Evolutionary conservation across 2,329 filamentous ascomycete genomes (phyloP), one percentile per base, ranked within the genome.

Genomic region (Allantophomopsis lycopodina): DNA sequence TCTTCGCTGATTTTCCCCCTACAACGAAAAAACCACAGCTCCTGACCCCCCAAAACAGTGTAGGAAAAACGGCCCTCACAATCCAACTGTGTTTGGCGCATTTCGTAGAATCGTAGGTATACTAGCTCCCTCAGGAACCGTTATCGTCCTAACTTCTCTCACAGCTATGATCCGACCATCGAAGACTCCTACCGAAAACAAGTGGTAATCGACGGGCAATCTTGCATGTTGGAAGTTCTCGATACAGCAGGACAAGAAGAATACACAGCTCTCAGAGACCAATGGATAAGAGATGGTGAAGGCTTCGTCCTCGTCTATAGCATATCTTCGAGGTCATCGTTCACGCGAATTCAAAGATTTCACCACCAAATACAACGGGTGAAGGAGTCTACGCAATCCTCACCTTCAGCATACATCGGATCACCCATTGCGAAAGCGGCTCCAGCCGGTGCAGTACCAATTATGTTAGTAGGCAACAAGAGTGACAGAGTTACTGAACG

Each of bases 401-500:
- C 83, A 17, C 80, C 82, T 7, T 81, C 80, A 20, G 8, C 23
- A 28, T 88, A 85, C 52, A 78, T 79, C 7, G 81, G 82, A 45
- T 86, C 82, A 17, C 81, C 82, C 37, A 69, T 85, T 51, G 64
- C 79, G 56, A 51, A 75, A 51, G 40, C 60, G 64, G 44, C 56
- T 52, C 61, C 65, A 55, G 61, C 60, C 58, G 7, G 64, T 73
- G 18, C 74, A 46, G 86, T 91, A 13, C 91, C 91, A 36, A 85
- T 98, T 54, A 96, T 98, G 91, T 73, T 98, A 21, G 91, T 98
- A 30, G 91, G 91, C 49, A 96, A 98, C 70, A 98, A 98, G 68
- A 94, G 86, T 64, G 91, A 98, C 63, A 76, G 91, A 53, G 86
- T 94, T 36, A 94, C 89, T 20, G 91, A 96, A 64, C 78, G 91